Evolutionary conservation across 2,329 filamentous ascomycete species (phyloP), one percentile per base, ranked within the genome.

Genomic region (Cladosporium halotolerans): DNA sequence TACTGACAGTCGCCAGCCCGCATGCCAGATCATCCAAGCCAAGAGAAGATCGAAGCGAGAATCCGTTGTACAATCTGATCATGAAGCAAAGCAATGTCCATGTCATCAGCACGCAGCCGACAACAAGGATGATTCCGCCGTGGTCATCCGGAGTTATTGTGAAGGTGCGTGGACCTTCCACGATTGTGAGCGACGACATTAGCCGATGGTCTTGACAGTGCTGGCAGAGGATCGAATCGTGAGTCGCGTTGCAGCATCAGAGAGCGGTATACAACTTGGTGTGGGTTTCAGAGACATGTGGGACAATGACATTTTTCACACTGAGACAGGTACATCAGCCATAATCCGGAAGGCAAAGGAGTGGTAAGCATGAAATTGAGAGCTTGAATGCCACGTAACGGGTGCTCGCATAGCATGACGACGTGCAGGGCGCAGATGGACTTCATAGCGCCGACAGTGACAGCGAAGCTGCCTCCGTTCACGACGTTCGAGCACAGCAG

Each of bases 31-130:
- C 61, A 38, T 63, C 61, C 34, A 56, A 32, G 13, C 61, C 61
- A 45, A 61, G 60, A 10, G 61, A 58, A 9, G 58, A 58, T 31
- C 55, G 57, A 19, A 62, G 57, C 8, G 58, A 60, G n/a, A 54
- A 55, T 31, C 60, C 51, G 56, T 61, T 63, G 57, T 59, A 61
- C 16, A 61, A 42, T 40, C 60, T 53, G 16, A 61, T 54, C 31
- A 60, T 46, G 34, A 60, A 63, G 54, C 59, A 61, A 4, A 63
- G 55, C 3, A 63, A 46, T 4, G 57, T 58, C 58, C 58, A 63
- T 8, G 58, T 60, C 18, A 57, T 60, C 58, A 63, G 56, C 13
- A 62, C 51, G 18, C 59, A 62, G 33, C 59, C 58, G 34, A 63
- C 55, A 14, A 58, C 58, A 18, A 62, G 41, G 13, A 60, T 60